phyloP scores from a whole-genome alignment of 257 asterid species.

The Ajuga chamaepitys region DNA sequence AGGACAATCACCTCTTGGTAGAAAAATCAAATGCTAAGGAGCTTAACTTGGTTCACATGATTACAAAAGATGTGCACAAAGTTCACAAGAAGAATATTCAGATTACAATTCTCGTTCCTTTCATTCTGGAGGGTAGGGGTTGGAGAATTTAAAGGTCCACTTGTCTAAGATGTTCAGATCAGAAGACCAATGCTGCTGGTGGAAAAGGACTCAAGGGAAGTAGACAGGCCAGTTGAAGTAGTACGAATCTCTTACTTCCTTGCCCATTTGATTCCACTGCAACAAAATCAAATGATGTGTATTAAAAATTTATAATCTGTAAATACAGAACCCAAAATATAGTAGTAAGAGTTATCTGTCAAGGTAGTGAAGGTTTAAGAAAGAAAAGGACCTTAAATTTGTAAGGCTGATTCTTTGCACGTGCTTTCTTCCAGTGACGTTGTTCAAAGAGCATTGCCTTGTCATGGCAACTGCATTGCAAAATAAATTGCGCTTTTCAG shows the following conservation, averaged over 20 bases:
- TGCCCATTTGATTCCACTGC: constrained; percentile 85
- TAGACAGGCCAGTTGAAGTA: constrained; percentile 88
- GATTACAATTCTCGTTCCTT: background rate
- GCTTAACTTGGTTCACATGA: too few species aligned
- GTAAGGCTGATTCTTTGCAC: constrained; percentile 56
- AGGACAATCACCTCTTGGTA: too few species aligned
- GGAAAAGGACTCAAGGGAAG: constrained; percentile 37
- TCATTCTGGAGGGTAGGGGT: background rate
- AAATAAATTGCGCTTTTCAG: constrained; percentile 6
- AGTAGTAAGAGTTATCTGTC: background rate
- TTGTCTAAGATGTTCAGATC: background rate
- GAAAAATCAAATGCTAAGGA: too few species aligned
- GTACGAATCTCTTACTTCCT: constrained; percentile 61
- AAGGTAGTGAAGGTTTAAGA: background rate
- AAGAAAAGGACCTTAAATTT: constrained; percentile 54
- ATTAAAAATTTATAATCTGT: background rate
- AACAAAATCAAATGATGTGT: constrained; percentile 1
- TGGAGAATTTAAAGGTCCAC: background rate
- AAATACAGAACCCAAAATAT: background rate
- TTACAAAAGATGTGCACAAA: background rate
- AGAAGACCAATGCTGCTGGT: background rate
- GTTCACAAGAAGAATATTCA: constrained; percentile 5
- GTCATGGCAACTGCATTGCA: constrained; percentile 79
- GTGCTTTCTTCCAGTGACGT: constrained; percentile 91
- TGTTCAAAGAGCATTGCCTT: constrained; percentile 86